Percentiles rank a stretch among this genome's conserved stretches.
phyloP scores from a whole-genome alignment of 169 alveolate genomes.

The Cystoisospora suis region DNA sequence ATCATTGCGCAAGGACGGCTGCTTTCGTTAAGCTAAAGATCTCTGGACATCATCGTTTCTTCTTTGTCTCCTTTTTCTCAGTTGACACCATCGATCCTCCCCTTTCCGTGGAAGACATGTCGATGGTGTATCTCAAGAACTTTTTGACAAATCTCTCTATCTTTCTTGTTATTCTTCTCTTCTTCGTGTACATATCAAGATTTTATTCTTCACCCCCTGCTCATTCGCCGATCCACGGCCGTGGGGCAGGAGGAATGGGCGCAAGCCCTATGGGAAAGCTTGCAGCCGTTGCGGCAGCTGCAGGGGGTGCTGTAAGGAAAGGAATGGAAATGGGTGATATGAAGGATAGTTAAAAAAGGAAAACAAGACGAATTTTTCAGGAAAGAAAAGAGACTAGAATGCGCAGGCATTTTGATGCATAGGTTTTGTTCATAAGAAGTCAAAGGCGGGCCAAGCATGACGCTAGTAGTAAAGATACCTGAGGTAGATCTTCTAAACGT shows the following conservation, averaged over 20 bases:
- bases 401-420: too few relatives aligned
- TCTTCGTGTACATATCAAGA: constrained; percentile 51
- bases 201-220: constrained; percentile 38
- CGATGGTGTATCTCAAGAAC: constrained; percentile 39
- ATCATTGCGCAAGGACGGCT: too few relatives aligned
- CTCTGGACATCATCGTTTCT: background rate
- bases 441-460: too few relatives aligned
- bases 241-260: background rate
- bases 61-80: background rate
- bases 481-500: too few relatives aligned
- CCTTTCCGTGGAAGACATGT: background rate
- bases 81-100: constrained; percentile 32
- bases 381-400: too few relatives aligned
- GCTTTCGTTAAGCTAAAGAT: background rate
- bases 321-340: background rate
- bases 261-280: background rate
- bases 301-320: background rate
- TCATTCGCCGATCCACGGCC: background rate
- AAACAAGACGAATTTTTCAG: background rate
- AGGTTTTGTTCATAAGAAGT: too few relatives aligned
- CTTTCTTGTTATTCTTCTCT: constrained; percentile 25
- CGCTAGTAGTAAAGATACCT: too few relatives aligned
- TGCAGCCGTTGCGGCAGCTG: background rate
- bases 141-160: constrained; percentile 37
- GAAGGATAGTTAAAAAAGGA: background rate